Conservation (phyloP, 352 stramenopile genomes). For the Phytophthora syringae region DNA sequence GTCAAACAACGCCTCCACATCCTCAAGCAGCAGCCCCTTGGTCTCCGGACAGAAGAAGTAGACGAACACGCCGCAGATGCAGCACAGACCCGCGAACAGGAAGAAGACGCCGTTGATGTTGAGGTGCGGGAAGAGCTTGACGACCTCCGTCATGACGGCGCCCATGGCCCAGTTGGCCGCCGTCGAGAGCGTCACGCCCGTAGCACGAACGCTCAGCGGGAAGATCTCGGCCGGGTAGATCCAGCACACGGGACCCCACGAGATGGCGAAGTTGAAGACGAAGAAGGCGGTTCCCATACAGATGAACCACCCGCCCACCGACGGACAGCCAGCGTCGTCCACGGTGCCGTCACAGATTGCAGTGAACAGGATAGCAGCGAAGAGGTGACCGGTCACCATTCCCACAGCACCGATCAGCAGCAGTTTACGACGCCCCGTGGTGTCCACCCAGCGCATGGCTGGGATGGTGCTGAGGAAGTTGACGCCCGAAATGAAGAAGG, state of each 20-base stretch:
- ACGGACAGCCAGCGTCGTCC: slow-evolving; percentile 11
- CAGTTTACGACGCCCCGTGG: slow-evolving; percentile 18
- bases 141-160: slow-evolving; percentile 26
- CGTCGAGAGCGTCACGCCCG: slow-evolving; percentile 52
- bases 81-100: slow-evolving; percentile 33
- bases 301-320: slow-evolving; percentile 19
- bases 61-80: slow-evolving; percentile 49
- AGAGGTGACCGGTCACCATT: slow-evolving; percentile 18
- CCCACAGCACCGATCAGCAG: slow-evolving; percentile 16
- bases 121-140: slow-evolving; percentile 23
- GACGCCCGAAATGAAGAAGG: slow-evolving; percentile 20
- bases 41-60: slow-evolving; percentile 45
- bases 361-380: slow-evolving; percentile 37
- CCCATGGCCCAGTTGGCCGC: slow-evolving; percentile 47
- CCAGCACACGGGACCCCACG: slow-evolving; percentile 21
- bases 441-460: slow-evolving; percentile 25
- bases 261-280: slow-evolving; percentile 24
- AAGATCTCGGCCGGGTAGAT: slow-evolving; percentile 28
- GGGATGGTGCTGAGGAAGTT: slow-evolving; percentile 24
- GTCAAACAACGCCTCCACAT: slow-evolving; percentile 19
- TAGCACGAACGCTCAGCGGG: slow-evolving; percentile 37
- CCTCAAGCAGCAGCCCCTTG: slow-evolving; percentile 22
- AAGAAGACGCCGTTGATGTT: slow-evolving; percentile 31
- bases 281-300: slow-evolving; percentile 17
- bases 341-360: slow-evolving; percentile 30